phyloP scores from a whole-genome alignment of 352 stramenopile genomes.

The Pythium brachiatum region DNA sequence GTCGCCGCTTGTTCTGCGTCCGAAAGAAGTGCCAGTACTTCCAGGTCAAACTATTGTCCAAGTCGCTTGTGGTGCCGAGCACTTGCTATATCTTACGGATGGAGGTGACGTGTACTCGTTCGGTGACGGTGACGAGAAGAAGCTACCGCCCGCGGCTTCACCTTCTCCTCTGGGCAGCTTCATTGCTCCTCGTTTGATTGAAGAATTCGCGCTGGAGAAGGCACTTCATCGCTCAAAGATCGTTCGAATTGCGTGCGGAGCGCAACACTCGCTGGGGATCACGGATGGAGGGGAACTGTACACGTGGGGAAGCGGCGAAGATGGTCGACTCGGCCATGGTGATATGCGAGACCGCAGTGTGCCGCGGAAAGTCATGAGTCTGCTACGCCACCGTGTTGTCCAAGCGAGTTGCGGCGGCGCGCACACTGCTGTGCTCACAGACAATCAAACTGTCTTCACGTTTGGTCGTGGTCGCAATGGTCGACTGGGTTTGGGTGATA shows the following conservation, averaged over 20 bases:
- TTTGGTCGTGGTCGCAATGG: conserved; percentile 78
- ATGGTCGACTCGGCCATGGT: conserved; percentile 72
- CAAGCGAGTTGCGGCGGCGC: conserved; percentile 76
- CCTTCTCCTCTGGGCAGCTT: conserved; percentile 34
- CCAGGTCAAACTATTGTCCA: conserved; percentile 65
- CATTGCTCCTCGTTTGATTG: conserved; percentile 54
- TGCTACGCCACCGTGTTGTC: conserved; percentile 59
- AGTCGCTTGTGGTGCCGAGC: conserved; percentile 73
- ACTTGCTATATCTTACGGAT: conserved; percentile 72
- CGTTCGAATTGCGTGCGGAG: conserved; percentile 57
- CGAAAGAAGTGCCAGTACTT: conserved; percentile 51
- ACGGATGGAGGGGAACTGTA: conserved; percentile 72
- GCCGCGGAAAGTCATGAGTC: conserved; percentile 78
- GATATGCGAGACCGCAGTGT: conserved; percentile 77
- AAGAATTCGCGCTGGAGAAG: conserved; percentile 80
- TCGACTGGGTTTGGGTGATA: conserved; percentile 65
- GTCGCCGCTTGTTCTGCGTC: conserved; percentile 57
- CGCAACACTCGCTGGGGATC: conserved; percentile 73
- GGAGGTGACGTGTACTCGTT: conserved; percentile 81
- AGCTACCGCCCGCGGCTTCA: conserved; percentile 7
- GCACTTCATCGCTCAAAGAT: conserved; percentile 69
- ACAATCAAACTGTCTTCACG: conserved; percentile 55
- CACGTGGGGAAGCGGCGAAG: conserved; percentile 81
- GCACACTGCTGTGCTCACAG: conserved; percentile 73
- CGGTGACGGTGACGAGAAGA: conserved; percentile 67